Percentiles rank a stretch among this genome's conserved stretches.
phyloP scores from a whole-genome alignment of 202 grass and related monocot genomes.

The Brachypodium distachyon region DNA sequence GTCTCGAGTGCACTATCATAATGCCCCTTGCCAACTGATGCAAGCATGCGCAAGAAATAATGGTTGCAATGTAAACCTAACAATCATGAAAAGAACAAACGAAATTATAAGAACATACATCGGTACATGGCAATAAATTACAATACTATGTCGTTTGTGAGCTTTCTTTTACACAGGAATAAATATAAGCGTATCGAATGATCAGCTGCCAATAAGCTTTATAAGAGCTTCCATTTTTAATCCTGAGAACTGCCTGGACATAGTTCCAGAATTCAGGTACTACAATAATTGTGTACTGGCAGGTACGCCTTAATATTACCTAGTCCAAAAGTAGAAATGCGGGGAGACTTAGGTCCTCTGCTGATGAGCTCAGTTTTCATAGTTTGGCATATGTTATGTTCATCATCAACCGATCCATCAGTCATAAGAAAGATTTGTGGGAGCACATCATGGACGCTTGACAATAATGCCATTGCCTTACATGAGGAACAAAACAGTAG shows the following conservation, averaged over 20 bases:
- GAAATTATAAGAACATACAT: neutral
- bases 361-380: conserved; percentile 38
- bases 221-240: neutral
- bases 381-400: conserved; percentile 71
- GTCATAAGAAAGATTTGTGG: conserved; percentile 96
- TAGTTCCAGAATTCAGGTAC: neutral
- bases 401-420: conserved; percentile 85
- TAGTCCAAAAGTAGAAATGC: conserved; percentile 92
- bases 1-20: conserved; percentile 69
- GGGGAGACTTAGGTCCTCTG: conserved; percentile 52
- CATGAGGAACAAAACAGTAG: conserved; percentile 10
- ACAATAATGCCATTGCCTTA: conserved; percentile 73
- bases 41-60: conserved; percentile 88
- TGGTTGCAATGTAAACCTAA: conserved; percentile 90
- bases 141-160: neutral
- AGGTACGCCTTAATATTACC: conserved; percentile 40
- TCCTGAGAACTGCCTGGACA: neutral
- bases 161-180: neutral
- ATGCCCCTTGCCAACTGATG: conserved; percentile 82
- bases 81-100: neutral
- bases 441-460: conserved; percentile 47
- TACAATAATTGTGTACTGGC: neutral
- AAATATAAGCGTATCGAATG: neutral
- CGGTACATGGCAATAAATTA: neutral
- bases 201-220: neutral